phyloP scores from a whole-genome alignment of 1,139 yeast species.

The Magnusiomyces suaveolens region DNA sequence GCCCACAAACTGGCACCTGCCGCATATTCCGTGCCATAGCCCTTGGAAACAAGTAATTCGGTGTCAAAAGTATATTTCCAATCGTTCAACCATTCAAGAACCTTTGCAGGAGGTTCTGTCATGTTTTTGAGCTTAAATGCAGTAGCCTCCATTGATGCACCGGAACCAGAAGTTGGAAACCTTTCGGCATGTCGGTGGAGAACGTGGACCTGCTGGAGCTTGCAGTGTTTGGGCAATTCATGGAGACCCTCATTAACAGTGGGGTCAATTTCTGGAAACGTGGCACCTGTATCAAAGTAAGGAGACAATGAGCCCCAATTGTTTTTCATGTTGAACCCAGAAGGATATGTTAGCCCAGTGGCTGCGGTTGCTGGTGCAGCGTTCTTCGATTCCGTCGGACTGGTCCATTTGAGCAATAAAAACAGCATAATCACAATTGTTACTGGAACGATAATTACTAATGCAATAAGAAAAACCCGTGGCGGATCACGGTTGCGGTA shows the following conservation, averaged over 20 bases:
- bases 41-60: constrained; percentile 32
- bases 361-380: constrained; percentile 34
- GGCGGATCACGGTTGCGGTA: not conserved
- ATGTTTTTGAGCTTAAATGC: constrained; percentile 27
- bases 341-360: constrained; percentile 31
- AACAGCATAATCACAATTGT: constrained; percentile 22
- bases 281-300: constrained; percentile 33
- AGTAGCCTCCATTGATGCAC: constrained; percentile 21
- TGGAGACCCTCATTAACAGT: constrained; percentile 22
- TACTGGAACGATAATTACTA: constrained; percentile 25
- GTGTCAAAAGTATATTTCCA: constrained; percentile 32
- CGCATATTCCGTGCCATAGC: constrained; percentile 34
- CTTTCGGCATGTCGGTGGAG: constrained; percentile 38
- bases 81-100: constrained; percentile 27
- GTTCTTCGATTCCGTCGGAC: constrained; percentile 20
- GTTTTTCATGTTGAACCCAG: constrained; percentile 35
- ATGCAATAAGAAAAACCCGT: constrained; percentile 4
- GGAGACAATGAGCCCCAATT: constrained; percentile 38
- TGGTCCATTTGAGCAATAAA: constrained; percentile 20
- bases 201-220: constrained; percentile 33
- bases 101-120: constrained; percentile 25
- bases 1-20: constrained; percentile 36
- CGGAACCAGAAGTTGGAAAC: constrained; percentile 31
- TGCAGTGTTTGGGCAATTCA: constrained; percentile 27
- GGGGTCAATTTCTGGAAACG: constrained; percentile 27